Evolutionary conservation across 2,329 filamentous ascomycete genomes (phyloP).

Genomic region (Phoma herbarum): DNA sequence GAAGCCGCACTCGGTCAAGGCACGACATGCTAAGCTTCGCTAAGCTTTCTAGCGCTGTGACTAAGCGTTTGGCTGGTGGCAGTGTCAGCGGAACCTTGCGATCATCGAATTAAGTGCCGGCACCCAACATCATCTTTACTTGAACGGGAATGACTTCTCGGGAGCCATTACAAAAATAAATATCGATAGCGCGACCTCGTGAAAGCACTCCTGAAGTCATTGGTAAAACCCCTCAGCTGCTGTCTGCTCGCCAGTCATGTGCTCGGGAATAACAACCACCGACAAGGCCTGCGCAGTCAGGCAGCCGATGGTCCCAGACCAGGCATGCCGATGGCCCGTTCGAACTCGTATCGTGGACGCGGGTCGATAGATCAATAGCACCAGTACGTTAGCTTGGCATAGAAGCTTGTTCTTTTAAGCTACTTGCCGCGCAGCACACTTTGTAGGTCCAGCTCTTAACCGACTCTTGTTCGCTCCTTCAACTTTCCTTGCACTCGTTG

Average conservation of each 20-base stretch:
- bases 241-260: not conserved
- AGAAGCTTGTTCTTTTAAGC: slow-evolving; percentile 3
- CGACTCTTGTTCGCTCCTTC: slow-evolving; percentile 2
- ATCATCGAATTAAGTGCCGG: not conserved
- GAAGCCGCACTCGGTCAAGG: not conserved
- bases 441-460: not conserved
- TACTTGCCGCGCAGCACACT: not conserved
- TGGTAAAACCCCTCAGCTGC: not conserved
- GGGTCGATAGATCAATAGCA: not conserved
- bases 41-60: slow-evolving; percentile 5
- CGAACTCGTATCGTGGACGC: not conserved
- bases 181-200: slow-evolving; percentile 1
- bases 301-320: not conserved
- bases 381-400: not conserved
- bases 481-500: not conserved
- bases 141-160: not conserved
- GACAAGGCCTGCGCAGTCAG: not conserved
- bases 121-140: not conserved
- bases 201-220: not conserved
- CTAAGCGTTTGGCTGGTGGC: not conserved
- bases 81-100: not conserved
- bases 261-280: not conserved
- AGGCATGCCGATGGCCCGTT: not conserved
- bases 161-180: not conserved
- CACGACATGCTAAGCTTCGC: not conserved